A percentile compares a stretch with the other conserved stretches of the same genome.
phyloP scores from a whole-genome alignment of 2,329 filamentous ascomycete species.

The Diaporthe humulicola region DNA sequence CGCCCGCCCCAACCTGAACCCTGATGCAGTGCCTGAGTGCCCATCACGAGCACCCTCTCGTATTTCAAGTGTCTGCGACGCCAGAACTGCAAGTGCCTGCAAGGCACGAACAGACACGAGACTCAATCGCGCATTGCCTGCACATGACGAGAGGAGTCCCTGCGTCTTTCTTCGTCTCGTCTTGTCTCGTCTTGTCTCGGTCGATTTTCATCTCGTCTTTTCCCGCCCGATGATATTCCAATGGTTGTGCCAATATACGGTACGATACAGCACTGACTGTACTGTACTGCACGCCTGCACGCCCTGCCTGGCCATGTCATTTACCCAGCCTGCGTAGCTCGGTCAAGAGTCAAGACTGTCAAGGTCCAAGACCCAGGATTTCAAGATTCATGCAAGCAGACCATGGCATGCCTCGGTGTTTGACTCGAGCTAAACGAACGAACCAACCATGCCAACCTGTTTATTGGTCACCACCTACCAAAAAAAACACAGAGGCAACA shows the following conservation, averaged over 20 bases:
- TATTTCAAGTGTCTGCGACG: background rate
- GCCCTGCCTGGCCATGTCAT: background rate
- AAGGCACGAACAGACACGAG: background rate
- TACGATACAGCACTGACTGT: background rate
- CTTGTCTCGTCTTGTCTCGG: background rate
- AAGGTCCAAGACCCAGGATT: background rate
- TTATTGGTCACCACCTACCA: background rate
- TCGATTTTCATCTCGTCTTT: background rate
- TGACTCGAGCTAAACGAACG: background rate
- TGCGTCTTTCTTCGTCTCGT: background rate
- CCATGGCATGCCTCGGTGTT: background rate
- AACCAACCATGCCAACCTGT: background rate
- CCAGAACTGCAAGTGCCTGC: too few relatives aligned
- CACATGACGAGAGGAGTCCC: background rate
- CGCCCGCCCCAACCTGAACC: constrained; percentile 22
- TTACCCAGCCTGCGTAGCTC: background rate
- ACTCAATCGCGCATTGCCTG: background rate
- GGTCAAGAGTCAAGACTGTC: constrained; percentile 11
- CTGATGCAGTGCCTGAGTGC: background rate
- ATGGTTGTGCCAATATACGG: background rate
- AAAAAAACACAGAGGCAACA: background rate
- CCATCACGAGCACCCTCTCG: constrained; percentile 24
- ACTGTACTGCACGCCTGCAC: too few relatives aligned
- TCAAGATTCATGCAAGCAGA: constrained; percentile 26
- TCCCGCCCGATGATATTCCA: background rate